Base-by-base conservation (phyloP, 768 basidiomycete genomes). In the Amanita brunnescens region DNA sequence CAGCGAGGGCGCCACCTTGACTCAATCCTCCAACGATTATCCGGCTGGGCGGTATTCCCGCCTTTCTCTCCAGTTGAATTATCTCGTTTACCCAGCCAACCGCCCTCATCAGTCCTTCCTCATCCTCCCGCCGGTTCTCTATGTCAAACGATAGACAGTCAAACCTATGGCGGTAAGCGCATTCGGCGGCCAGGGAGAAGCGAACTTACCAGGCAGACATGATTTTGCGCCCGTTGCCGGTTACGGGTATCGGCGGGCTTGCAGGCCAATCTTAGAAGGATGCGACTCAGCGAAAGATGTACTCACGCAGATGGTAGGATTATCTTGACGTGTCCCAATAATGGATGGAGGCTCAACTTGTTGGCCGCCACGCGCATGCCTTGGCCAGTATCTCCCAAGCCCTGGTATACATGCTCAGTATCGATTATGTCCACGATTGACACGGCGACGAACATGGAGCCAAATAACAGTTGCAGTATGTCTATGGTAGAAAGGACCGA, bases 21-120 rank as follows among this genome's bases (percentile, higher is more conserved):
- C 77, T 80, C 61, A 88, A 78, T 0, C 88, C 88, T 5, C 84
- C 87, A n/a, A 90, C 55, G 35, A 89, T 73, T 54, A 88, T 79
- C 37, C 81, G 73, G 30, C 75, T 61, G 18, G 77, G 65, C 1
- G 78, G 72, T 37, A 87, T 78, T 24, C 77, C 77, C 5, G 70
- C 67, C 33, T 80, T 76, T 8, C 51, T 32, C 30, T 81, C 70
- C 61, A 90, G 86, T 9, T 72, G 65, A 57, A 91, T 78, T 47
- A 88, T 70, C 42, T 68, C 61, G 58, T 81, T 79, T 50, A 90
- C 61, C 13, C 67, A 63, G 16, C 68, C 64, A 5, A 75, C 73
- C 16, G 79, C 72, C 9, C 67, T 61, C 23, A 77, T 65, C 63
- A 89, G 75, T 7, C 66, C 64, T 12, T 52, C 49, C 58, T 82